Conservation (phyloP, 257 asterid genomes). For the Solanum sejunctum region DNA sequence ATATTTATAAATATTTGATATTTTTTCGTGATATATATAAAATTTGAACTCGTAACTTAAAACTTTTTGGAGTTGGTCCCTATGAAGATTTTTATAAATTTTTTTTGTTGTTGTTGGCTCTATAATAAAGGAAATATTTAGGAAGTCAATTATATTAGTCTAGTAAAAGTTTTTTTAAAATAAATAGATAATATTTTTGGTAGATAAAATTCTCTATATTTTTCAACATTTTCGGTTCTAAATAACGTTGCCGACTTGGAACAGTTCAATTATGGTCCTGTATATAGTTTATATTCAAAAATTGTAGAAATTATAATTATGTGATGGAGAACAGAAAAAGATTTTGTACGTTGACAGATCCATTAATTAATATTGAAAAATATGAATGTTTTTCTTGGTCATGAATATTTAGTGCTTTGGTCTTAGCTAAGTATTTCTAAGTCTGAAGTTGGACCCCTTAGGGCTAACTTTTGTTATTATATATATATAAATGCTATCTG, state of each 20-base stretch:
- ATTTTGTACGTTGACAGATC: neutral
- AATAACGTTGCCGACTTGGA: neutral
- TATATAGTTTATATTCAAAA: neutral
- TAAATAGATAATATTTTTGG: neutral
- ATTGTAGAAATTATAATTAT: neutral
- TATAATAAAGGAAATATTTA: too few relatives aligned
- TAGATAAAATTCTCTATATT: neutral
- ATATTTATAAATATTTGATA: too few relatives aligned
- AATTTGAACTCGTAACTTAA: neutral
- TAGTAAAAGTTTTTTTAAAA: neutral
- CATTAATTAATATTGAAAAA: neutral
- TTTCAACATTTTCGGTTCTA: neutral
- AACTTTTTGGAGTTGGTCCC: too few relatives aligned
- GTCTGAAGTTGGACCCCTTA: neutral
- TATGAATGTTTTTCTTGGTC: neutral
- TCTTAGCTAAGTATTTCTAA: neutral
- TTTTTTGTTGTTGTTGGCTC: too few relatives aligned
- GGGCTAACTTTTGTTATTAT: too few relatives aligned
- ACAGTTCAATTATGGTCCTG: neutral
- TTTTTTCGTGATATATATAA: too few relatives aligned
- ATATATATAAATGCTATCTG: too few relatives aligned
- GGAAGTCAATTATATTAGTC: neutral
- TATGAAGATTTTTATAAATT: too few relatives aligned
- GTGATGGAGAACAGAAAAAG: neutral
- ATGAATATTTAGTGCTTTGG: neutral